Percentiles rank a stretch among this genome's conserved stretches.
These are phyloP conservation scores for Priceomyces carsonii DNA, from an alignment of 805 yeast species.

Conservation along the genomic window DNA sequence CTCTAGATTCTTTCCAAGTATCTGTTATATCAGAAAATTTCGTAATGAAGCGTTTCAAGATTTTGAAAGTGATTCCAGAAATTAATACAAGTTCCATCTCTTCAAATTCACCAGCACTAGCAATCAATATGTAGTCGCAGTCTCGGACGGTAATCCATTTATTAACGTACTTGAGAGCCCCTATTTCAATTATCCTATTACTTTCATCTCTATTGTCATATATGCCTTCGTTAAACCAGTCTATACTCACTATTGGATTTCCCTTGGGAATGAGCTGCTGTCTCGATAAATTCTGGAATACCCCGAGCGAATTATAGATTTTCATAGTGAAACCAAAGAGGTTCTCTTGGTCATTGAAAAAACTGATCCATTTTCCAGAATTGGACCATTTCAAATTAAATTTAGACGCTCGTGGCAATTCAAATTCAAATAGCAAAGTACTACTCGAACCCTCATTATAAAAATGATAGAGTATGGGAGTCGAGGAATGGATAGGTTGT, in stretches of 20 bases:
- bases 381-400: constrained; percentile 30
- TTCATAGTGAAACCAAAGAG: constrained; percentile 29
- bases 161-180: constrained; percentile 9
- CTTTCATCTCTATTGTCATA: constrained; percentile 6
- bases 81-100: constrained; percentile 13
- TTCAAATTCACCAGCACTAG: constrained; percentile 6
- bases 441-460: constrained; percentile 35
- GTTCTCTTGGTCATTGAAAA: constrained; percentile 21
- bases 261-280: constrained; percentile 3
- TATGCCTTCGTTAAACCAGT: constrained; percentile 17
- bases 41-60: constrained; percentile 8
- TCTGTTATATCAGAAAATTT: not conserved
- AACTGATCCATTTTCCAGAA: constrained; percentile 35
- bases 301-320: constrained; percentile 28
- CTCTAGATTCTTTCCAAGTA: constrained; percentile 3
- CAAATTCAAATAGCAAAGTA: constrained; percentile 20
- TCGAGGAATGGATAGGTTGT: constrained; percentile 18
- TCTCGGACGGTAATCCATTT: constrained; percentile 8
- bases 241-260: constrained; percentile 14
- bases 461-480: constrained; percentile 27
- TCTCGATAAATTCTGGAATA: constrained; percentile 13
- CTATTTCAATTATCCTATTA: constrained; percentile 4
- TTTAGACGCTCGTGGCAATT: constrained; percentile 17
- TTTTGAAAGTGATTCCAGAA: constrained; percentile 13
- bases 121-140: constrained; percentile 11